Percentiles rank a stretch among this genome's conserved stretches.
phyloP scores from a whole-genome alignment of 495 filamentous ascomycete species.

The Aspergillus mulundensis region DNA sequence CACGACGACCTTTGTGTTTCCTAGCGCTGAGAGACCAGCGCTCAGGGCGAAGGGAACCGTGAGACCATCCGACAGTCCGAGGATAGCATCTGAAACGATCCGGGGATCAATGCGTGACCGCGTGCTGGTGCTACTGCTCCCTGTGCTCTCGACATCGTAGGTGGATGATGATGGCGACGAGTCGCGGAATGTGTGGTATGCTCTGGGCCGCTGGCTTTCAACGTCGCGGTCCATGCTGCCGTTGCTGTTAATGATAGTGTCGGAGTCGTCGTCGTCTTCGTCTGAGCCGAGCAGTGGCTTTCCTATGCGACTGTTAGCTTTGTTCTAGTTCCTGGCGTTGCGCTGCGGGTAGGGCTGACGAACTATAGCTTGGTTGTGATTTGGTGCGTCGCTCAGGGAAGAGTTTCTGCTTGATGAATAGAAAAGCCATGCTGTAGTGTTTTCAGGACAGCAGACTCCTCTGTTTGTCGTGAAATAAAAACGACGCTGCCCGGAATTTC shows the following conservation, averaged over 20 bases:
- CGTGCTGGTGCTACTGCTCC: slow-evolving; percentile 22
- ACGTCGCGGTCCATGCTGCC: slow-evolving; percentile 25
- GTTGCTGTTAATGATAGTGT: slow-evolving; percentile 22
- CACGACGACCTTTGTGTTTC: slow-evolving; percentile 51
- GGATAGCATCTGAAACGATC: slow-evolving; percentile 55
- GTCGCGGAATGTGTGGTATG: slow-evolving; percentile 39
- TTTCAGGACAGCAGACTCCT: neutral
- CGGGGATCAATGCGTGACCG: slow-evolving; percentile 45
- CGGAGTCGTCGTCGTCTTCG: slow-evolving; percentile 24
- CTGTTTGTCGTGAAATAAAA: neutral
- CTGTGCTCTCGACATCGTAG: slow-evolving; percentile 23
- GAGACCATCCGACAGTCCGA: slow-evolving; percentile 56
- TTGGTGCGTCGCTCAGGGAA: slow-evolving; percentile 28
- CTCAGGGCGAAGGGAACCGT: slow-evolving; percentile 56
- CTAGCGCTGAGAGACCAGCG: slow-evolving; percentile 51
- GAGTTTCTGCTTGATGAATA: slow-evolving; percentile 42
- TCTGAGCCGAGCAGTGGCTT: slow-evolving; percentile 35
- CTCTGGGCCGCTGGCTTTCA: slow-evolving; percentile 38
- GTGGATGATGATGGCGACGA: slow-evolving; percentile 18
- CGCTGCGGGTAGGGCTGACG: slow-evolving; percentile 1
- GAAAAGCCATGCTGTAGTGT: slow-evolving; percentile 31
- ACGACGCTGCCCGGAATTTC: too few relatives aligned
- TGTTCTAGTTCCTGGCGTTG: neutral
- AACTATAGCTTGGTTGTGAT: slow-evolving; percentile 17
- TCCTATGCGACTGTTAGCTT: slow-evolving; percentile 16